These are phyloP conservation scores for Boletus sp. DNA, from an alignment of 1,284 basidiomycete species.

Conservation along the genomic window DNA sequence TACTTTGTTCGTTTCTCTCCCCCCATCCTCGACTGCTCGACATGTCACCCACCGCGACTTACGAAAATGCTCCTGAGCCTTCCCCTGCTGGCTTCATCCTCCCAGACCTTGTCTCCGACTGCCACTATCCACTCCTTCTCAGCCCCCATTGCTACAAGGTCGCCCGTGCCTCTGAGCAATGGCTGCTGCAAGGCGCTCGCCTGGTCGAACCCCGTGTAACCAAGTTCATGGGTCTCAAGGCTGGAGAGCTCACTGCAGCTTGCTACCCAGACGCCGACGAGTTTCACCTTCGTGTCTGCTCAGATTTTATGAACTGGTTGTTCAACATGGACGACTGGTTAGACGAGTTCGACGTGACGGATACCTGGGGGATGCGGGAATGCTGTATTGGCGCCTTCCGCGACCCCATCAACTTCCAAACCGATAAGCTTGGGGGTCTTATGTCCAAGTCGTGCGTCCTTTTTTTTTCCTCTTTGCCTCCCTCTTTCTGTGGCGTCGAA, in stretches of 20 bases:
- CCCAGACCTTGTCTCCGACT: slow-evolving; percentile 62
- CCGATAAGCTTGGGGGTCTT: slow-evolving; percentile 47
- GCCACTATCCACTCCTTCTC: slow-evolving; percentile 51
- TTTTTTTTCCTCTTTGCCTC: slow-evolving; percentile 9
- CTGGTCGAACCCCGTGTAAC: slow-evolving; percentile 48
- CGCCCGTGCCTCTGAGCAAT: slow-evolving; percentile 52
- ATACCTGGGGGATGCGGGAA: slow-evolving; percentile 40
- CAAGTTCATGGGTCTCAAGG: slow-evolving; percentile 55
- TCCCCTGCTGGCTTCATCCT: slow-evolving; percentile 46
- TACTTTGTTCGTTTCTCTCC: background rate
- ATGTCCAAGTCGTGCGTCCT: slow-evolving; percentile 51
- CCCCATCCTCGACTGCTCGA: background rate
- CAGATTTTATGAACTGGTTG: slow-evolving; percentile 57
- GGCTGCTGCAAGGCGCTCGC: slow-evolving; percentile 52
- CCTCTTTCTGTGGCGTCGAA: slow-evolving; percentile 1
- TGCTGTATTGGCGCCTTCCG: slow-evolving; percentile 51
- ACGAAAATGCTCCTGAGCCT: slow-evolving; percentile 8
- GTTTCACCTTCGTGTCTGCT: slow-evolving; percentile 57
- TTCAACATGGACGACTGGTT: slow-evolving; percentile 57
- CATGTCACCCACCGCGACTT: slow-evolving; percentile 30
- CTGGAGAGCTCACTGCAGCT: slow-evolving; percentile 62
- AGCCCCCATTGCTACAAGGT: slow-evolving; percentile 52
- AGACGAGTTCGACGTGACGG: slow-evolving; percentile 42
- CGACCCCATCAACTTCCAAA: slow-evolving; percentile 42
- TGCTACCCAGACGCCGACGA: slow-evolving; percentile 55